phyloP scores from a whole-genome alignment of 2,329 filamentous ascomycete species.

The Fusarium mundagurra region DNA sequence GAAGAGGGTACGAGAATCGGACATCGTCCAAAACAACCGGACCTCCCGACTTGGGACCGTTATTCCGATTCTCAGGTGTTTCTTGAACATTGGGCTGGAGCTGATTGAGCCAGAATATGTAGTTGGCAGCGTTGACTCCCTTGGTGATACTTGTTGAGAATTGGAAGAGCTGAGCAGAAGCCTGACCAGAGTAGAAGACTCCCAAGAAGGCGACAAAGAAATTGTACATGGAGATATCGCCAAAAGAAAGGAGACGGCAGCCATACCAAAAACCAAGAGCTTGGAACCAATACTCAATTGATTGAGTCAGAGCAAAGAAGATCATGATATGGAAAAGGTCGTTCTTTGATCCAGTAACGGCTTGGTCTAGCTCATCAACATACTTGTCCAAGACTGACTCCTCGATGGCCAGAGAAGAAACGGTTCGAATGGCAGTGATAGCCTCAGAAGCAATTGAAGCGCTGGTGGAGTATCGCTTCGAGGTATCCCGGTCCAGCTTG shows the following conservation, averaged over 20 bases:
- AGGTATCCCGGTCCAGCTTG: conserved; percentile 50
- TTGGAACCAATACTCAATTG: conserved; percentile 51
- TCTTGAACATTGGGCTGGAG: conserved; percentile 55
- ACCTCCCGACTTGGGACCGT: conserved; percentile 47
- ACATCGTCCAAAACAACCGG: conserved; percentile 62
- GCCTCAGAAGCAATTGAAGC: conserved; percentile 57
- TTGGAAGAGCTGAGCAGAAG: conserved; percentile 53
- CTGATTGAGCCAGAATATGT: conserved; percentile 59
- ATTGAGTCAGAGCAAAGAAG: conserved; percentile 51
- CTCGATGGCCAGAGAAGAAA: conserved; percentile 55
- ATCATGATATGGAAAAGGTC: conserved; percentile 49
- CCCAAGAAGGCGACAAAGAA: conserved; percentile 62
- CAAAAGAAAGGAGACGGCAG: conserved; percentile 49
- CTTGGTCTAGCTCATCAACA: conserved; percentile 45
- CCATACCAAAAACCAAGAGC: conserved; percentile 56
- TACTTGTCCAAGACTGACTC: conserved; percentile 47
- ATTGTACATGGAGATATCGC: conserved; percentile 63
- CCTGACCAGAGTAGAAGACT: conserved; percentile 58
- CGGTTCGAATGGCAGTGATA: conserved; percentile 51
- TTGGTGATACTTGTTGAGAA: conserved; percentile 65
- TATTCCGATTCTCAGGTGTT: conserved; percentile 52
- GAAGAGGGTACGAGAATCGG: conserved; percentile 70
- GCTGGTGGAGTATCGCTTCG: conserved; percentile 49
- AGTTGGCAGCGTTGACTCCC: conserved; percentile 59
- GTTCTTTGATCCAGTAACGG: conserved; percentile 43